A percentile compares a stretch with the other conserved stretches of the same genome.
Conservation (phyloP, 139 green algal genomes). For the Chlorella sorokiniana region DNA sequence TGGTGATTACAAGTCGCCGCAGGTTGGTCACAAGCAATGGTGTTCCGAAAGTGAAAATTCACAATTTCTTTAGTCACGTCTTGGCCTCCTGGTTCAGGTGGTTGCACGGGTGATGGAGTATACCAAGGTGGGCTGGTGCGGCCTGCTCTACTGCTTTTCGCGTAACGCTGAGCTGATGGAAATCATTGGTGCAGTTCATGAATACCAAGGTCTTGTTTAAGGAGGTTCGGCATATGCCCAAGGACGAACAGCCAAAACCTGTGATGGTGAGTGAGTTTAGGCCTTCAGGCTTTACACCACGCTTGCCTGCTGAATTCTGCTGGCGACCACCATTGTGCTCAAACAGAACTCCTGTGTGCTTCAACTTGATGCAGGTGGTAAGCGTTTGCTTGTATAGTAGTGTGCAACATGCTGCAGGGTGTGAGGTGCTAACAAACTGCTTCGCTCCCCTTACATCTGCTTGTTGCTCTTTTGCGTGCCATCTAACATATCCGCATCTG, state of each 20-base stretch:
- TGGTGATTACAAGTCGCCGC: slow-evolving; percentile 70
- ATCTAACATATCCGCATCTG: slow-evolving; percentile 49
- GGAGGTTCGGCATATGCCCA: slow-evolving; percentile 61
- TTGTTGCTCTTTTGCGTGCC: not conserved
- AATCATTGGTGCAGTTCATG: slow-evolving; percentile 8
- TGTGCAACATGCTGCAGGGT: not conserved
- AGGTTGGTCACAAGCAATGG: slow-evolving; percentile 60
- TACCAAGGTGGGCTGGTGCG: not conserved
- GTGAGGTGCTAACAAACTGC: no score
- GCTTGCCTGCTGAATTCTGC: no score
- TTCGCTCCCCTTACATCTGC: not conserved
- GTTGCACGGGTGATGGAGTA: slow-evolving; percentile 14
- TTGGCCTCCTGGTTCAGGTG: not conserved
- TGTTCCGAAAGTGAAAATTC: slow-evolving; percentile 51
- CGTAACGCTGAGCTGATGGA: not conserved
- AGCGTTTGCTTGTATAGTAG: not conserved
- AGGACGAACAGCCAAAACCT: slow-evolving; percentile 47
- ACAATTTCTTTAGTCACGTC: not conserved
- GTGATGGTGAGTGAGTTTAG: slow-evolving; percentile 55
- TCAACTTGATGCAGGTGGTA: no score
- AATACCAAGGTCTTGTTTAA: slow-evolving; percentile 34
- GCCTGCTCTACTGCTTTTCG: not conserved
- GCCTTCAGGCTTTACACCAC: no score
- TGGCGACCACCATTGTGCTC: no score
- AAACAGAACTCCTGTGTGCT: no score